Percentiles rank a stretch among this genome's conserved stretches.
Evolutionary conservation across 140 eudicot species (phyloP).

Genomic region (Ambrosia hybrid): DNA sequence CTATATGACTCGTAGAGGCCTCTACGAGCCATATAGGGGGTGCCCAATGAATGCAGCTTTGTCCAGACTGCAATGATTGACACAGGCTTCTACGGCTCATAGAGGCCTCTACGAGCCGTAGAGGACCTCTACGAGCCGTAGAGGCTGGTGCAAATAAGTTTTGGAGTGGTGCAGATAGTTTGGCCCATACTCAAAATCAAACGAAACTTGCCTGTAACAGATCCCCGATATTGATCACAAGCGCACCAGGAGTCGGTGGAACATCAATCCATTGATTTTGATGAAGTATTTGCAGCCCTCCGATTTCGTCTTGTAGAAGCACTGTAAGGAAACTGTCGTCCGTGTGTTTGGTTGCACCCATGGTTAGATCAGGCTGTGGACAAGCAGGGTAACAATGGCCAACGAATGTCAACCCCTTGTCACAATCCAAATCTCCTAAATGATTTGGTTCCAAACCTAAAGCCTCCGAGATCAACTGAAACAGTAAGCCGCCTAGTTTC

Average conservation of each 20-base stretch:
- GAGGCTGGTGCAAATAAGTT: too few relatives aligned
- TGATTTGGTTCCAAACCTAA: constrained; percentile 37
- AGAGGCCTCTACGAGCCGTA: too few relatives aligned
- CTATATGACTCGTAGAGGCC: too few relatives aligned
- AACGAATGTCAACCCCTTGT: constrained; percentile 21
- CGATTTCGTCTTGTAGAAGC: constrained; percentile 45
- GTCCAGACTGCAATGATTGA: too few relatives aligned
- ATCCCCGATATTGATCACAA: constrained; percentile 52
- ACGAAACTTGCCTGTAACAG: constrained; percentile 25
- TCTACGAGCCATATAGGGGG: too few relatives aligned
- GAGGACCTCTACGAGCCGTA: too few relatives aligned
- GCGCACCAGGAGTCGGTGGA: constrained; percentile 43
- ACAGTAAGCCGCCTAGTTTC: constrained; percentile 24
- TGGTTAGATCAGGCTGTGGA: constrained; percentile 45
- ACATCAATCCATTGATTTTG: constrained; percentile 51
- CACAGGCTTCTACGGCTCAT: too few relatives aligned
- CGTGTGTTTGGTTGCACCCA: constrained; percentile 37
- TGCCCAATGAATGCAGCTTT: too few relatives aligned
- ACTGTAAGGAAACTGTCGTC: constrained; percentile 36
- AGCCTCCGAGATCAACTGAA: constrained; percentile 40
- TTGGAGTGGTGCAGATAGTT: too few relatives aligned
- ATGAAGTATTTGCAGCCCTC: constrained; percentile 51
- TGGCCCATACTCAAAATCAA: neutral
- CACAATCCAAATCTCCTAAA: constrained; percentile 32
- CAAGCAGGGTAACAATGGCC: constrained; percentile 52